Evolutionary conservation across 805 yeast species (phyloP), one percentile per base, ranked within the genome.

Genomic region (Geotrichum ghanense): DNA sequence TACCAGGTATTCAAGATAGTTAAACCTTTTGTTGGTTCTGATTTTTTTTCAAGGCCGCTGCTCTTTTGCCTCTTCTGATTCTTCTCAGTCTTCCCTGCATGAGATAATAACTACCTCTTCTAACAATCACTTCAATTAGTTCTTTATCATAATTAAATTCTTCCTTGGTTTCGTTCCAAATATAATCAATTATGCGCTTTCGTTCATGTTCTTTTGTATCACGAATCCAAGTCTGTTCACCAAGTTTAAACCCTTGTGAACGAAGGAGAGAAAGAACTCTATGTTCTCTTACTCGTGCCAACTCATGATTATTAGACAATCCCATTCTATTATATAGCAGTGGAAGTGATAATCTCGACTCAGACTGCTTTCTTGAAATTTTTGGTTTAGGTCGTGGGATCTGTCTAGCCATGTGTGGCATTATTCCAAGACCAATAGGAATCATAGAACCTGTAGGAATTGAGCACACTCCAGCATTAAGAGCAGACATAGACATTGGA

Each of bases 171-270:
- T 72, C 66, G 4, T 56, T 54, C 54, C 72, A 67, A 44, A 87
- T 68, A 44, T 70, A 64, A 22, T 69, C 68, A 22, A 83, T 64
- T 41, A 79, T 63, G 3, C 61, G 54, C 9, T 60, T 60, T 37
- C 95, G 69, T 51, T 74, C 74, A 3, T 62, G 64, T 44, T 70
- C 73, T 1, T 74, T 69, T 0, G 92, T 83, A 56, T 83, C 95
- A 51, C 95, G 71, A 41, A 84, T 79, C 95, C 95, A 87, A 0
- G 95, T 83, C 56, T 76, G 76, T 51, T 77, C 74, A 3, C 95
- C 95, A 24, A 87, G 61, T 23, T 81, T 78, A 62, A 84, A 86
- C 3, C 82, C 79, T 45, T 85, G 70, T 17, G 74, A 77, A 27
- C 52, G 51, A 20, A 66, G 54, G 16, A 64, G 63, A 9, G 60